Conservation (phyloP, 116 monocot species). For the Cymodocea nodosa region DNA sequence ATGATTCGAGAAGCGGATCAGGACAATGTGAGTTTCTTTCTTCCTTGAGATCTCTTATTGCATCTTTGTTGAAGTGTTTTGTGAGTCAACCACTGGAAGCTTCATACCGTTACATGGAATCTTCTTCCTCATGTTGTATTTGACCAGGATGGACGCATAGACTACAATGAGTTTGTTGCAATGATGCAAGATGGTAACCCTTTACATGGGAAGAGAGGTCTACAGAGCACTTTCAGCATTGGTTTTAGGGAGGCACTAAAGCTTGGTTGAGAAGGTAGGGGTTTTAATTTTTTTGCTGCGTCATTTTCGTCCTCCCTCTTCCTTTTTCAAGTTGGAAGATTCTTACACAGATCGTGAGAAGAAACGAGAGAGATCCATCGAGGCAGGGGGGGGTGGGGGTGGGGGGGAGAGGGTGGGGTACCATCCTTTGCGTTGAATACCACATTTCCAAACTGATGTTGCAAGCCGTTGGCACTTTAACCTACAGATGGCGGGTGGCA, state of each 20-base stretch:
- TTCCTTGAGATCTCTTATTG: neutral
- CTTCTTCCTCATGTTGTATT: neutral
- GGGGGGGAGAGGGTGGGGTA: too few species aligned
- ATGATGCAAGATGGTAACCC: slow-evolving; percentile 62
- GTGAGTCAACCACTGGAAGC: neutral
- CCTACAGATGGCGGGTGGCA: neutral
- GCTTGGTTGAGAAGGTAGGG: slow-evolving; percentile 19
- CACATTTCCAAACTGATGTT: neutral
- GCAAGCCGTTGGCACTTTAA: neutral
- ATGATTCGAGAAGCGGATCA: slow-evolving; percentile 58
- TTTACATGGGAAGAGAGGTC: slow-evolving; percentile 31
- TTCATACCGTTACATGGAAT: neutral
- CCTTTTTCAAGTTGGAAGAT: neutral
- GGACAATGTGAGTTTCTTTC: slow-evolving; percentile 34
- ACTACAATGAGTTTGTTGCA: slow-evolving; percentile 69
- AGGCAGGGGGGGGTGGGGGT: too few species aligned
- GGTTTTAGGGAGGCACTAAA: slow-evolving; percentile 42
- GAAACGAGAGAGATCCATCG: neutral
- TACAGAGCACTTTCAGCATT: slow-evolving; percentile 29
- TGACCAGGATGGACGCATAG: slow-evolving; percentile 54
- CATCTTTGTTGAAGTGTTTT: neutral
- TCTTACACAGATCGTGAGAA: neutral
- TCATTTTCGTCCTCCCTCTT: neutral
- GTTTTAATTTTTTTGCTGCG: neutral
- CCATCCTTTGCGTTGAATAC: neutral